Percentiles rank a stretch among this genome's conserved stretches.
Conservation (phyloP, 2,329 filamentous ascomycete genomes). For the Neonectria coccinea region DNA sequence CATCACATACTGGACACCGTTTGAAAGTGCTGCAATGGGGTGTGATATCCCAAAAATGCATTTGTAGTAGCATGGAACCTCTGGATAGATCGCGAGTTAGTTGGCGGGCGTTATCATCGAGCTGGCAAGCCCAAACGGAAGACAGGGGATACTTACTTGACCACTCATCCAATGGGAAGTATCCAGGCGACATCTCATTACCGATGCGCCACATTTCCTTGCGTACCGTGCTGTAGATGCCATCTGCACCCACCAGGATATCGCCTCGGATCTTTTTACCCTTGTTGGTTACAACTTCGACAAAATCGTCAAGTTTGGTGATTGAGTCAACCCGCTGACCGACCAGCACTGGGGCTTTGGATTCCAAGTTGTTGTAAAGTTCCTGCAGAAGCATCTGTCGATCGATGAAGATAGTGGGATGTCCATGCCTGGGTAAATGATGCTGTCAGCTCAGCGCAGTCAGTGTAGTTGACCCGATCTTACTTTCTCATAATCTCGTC, state of each 20-base stretch:
- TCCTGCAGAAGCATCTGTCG: slow-evolving; percentile 49
- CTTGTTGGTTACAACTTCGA: slow-evolving; percentile 48
- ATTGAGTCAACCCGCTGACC: slow-evolving; percentile 29
- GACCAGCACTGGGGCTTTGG: slow-evolving; percentile 42
- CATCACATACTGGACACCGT: not conserved
- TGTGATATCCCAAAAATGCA: slow-evolving; percentile 30
- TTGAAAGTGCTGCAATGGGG: not conserved
- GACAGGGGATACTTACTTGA: not conserved
- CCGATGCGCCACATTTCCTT: slow-evolving; percentile 37
- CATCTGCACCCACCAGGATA: slow-evolving; percentile 54
- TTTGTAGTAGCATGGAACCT: slow-evolving; percentile 3
- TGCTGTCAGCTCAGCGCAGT: not conserved
- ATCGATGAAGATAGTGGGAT: slow-evolving; percentile 50
- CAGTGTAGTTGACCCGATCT: not conserved
- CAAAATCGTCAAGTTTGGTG: not conserved
- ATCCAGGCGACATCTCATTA: not conserved
- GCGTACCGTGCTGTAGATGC: slow-evolving; percentile 54
- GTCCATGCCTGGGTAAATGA: slow-evolving; percentile 38
- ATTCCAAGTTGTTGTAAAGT: slow-evolving; percentile 49
- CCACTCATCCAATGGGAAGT: not conserved
- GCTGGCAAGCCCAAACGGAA: too few relatives aligned
- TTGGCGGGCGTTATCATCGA: too few relatives aligned
- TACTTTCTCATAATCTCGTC: not conserved
- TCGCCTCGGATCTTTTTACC: slow-evolving; percentile 47
- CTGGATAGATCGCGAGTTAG: not conserved